A percentile compares a stretch with the other conserved stretches of the same genome.
These are phyloP conservation scores for Sambucus nigra DNA, from an alignment of 129 eudicot species.

Conservation along the genomic window DNA sequence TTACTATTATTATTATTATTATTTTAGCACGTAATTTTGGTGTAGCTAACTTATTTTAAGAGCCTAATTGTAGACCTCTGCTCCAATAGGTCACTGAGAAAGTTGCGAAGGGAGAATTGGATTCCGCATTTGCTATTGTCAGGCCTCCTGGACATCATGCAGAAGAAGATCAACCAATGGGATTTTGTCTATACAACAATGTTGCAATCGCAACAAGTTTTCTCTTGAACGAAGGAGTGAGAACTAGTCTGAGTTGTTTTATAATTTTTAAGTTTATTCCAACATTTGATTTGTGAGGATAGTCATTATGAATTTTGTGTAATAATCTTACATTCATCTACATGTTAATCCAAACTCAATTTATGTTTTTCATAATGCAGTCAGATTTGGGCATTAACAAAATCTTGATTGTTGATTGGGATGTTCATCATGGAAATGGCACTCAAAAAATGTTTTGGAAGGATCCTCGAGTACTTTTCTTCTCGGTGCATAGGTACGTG, in stretches of 20 bases:
- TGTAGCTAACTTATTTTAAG: background rate
- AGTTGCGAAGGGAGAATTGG: conserved; percentile 84
- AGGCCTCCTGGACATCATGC: conserved; percentile 99
- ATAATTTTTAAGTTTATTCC: conserved; percentile 4
- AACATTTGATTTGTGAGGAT: background rate
- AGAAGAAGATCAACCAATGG: conserved; percentile 79
- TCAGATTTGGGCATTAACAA: conserved; percentile 61
- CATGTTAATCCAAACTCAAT: background rate
- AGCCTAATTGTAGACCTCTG: conserved; percentile 1
- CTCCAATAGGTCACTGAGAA: conserved; percentile 63
- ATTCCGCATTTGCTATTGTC: conserved; percentile 91
- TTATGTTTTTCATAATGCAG: conserved; percentile 24
- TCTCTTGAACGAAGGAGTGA: conserved; percentile 79
- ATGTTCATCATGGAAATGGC: conserved; percentile 98
- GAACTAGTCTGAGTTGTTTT: conserved; percentile 15
- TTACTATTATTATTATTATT: background rate
- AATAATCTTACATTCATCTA: background rate
- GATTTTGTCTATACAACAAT: conserved; percentile 81
- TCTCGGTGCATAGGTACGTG: conserved; percentile 91
- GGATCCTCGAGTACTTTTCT: conserved; percentile 79
- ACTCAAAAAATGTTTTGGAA: conserved; percentile 85
- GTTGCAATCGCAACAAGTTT: conserved; percentile 78
- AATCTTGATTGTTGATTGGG: conserved; percentile 95
- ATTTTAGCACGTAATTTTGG: background rate
- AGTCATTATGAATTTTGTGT: background rate